Percentiles rank a stretch among this genome's conserved stretches.
phyloP scores from a whole-genome alignment of 306 rosid genomes.

The Medicago lupulina region DNA sequence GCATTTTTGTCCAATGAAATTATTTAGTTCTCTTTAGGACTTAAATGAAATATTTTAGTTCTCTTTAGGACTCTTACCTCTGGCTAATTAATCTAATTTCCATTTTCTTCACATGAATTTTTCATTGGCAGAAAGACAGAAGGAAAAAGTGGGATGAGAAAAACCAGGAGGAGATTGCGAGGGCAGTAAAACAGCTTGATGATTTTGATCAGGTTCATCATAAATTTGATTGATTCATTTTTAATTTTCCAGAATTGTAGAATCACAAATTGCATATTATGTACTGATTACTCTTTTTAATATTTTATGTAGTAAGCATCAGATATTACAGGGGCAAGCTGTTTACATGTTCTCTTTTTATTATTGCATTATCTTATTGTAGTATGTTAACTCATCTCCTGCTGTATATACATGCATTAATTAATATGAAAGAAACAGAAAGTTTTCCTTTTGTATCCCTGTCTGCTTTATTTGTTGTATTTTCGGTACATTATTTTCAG shows the following conservation, averaged over 20 bases:
- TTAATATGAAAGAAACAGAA: conserved; percentile 8
- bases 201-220: conserved; percentile 88
- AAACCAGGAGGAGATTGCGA: conserved; percentile 90
- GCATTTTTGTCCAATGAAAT: conserved; percentile 36
- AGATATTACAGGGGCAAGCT: conserved; percentile 26
- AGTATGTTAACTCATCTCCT: background rate
- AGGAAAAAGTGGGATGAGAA: conserved; percentile 89
- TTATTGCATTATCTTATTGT: conserved; percentile 22
- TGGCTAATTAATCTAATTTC: conserved; percentile 36
- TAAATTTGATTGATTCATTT: conserved; percentile 33
- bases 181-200: conserved; percentile 76
- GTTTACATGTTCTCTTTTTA: conserved; percentile 29
- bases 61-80: conserved; percentile 14
- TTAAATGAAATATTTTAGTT: conserved; percentile 42
- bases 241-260: conserved; percentile 16
- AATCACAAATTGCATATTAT: conserved; percentile 19
- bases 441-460: conserved; percentile 22
- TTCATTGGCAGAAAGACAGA: conserved; percentile 71
- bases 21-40: conserved; percentile 32
- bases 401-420: conserved; percentile 18
- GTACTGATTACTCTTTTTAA: conserved; percentile 8
- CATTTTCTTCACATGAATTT: conserved; percentile 21
- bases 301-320: conserved; percentile 5
- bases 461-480: background rate
- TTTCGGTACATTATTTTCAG: background rate